Conservation (phyloP, 2,329 filamentous ascomycete species). For the Fusarium nurragi region DNA sequence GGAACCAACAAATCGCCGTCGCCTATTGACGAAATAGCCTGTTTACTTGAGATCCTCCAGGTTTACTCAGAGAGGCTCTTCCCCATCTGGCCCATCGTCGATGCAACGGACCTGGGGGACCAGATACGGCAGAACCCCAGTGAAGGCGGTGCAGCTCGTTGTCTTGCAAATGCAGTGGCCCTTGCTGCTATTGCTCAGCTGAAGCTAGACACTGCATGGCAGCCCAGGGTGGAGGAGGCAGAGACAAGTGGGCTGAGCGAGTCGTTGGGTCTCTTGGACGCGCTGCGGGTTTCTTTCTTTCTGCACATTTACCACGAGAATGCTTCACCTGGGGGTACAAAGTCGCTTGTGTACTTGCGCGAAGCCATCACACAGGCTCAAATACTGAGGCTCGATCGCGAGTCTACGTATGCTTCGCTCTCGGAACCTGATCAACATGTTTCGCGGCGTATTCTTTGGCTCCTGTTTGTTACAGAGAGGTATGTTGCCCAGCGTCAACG, state of each 20-base stretch:
- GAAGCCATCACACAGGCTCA: conserved; percentile 63
- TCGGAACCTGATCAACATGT: conserved; percentile 54
- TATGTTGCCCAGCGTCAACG: background rate
- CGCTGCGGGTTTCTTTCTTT: conserved; percentile 59
- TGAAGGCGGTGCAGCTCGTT: conserved; percentile 49
- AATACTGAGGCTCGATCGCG: conserved; percentile 58
- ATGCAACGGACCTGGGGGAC: conserved; percentile 54
- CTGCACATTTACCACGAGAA: conserved; percentile 64
- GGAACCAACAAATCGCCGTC: conserved; percentile 17
- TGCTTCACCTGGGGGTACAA: conserved; percentile 55
- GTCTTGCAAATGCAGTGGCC: conserved; percentile 57
- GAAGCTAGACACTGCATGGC: conserved; percentile 50
- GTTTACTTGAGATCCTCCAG: conserved; percentile 49
- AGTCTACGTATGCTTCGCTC: conserved; percentile 52
- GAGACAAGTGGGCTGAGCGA: conserved; percentile 43
- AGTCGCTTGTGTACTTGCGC: conserved; percentile 58
- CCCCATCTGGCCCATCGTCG: conserved; percentile 62
- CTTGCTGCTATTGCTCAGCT: conserved; percentile 61
- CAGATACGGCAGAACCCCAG: conserved; percentile 46
- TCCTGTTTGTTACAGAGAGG: conserved; percentile 60
- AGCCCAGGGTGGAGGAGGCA: conserved; percentile 42
- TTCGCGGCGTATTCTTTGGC: conserved; percentile 57
- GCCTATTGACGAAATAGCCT: conserved; percentile 39
- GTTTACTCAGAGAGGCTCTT: conserved; percentile 61
- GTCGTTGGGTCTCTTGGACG: conserved; percentile 50